phyloP scores from a whole-genome alignment of 164 flowering plant genomes.

The Macadamia integrifolia region DNA sequence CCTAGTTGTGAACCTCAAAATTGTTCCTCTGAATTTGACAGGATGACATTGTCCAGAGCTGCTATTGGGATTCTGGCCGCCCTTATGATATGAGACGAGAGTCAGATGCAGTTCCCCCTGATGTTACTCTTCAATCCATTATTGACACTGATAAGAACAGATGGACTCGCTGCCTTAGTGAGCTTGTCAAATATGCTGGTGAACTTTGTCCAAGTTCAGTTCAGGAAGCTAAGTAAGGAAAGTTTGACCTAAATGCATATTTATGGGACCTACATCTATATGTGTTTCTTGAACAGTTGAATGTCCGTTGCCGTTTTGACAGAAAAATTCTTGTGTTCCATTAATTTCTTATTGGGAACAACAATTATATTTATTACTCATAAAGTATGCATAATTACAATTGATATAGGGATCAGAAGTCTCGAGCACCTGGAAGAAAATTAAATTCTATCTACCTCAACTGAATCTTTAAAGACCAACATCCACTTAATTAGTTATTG shows the following conservation, averaged over 20 bases:
- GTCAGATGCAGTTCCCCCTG: constrained; percentile 82
- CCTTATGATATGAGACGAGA: constrained; percentile 90
- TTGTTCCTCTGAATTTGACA: constrained; percentile 23
- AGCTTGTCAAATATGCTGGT: constrained; percentile 87
- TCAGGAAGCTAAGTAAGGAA: constrained; percentile 85
- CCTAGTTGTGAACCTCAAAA: neutral
- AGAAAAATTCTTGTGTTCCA: neutral
- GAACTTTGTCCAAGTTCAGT: constrained; percentile 90
- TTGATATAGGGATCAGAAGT: no score
- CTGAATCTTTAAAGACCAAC: no score
- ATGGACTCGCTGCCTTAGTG: constrained; percentile 97
- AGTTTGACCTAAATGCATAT: neutral
- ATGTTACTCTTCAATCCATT: constrained; percentile 86
- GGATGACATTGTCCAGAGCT: constrained; percentile 97
- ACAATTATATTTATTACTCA: no score
- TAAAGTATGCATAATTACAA: neutral
- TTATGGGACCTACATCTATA: neutral
- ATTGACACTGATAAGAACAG: constrained; percentile 92
- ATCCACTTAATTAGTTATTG: no score
- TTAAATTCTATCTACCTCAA: no score
- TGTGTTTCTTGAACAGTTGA: neutral
- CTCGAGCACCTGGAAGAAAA: constrained; percentile 18
- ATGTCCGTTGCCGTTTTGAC: neutral
- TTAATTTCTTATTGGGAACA: neutral
- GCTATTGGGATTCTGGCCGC: constrained; percentile 96